Evolutionary conservation across 306 rosid genomes (phyloP).

Genomic region (Biancaea sappan): DNA sequence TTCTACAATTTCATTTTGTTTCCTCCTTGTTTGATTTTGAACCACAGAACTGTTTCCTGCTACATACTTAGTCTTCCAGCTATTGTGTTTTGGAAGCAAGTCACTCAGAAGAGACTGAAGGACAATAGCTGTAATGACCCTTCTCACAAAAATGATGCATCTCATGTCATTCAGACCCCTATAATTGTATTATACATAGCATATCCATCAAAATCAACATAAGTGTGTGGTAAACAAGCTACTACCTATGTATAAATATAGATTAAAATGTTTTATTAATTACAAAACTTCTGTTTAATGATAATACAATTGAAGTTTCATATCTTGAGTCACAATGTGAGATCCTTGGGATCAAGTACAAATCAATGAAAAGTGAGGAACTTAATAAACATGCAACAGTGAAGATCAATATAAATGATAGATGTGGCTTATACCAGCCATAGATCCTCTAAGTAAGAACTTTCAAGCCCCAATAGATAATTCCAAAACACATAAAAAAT

Average conservation of each 20-base stretch:
- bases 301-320: background rate
- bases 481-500: slow-evolving; percentile 15
- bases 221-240: background rate
- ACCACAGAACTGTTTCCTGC: slow-evolving; percentile 59
- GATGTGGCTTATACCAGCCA: background rate
- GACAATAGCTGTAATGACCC: slow-evolving; percentile 75
- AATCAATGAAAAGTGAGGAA: background rate
- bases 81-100: slow-evolving; percentile 61
- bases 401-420: background rate
- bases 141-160: slow-evolving; percentile 83
- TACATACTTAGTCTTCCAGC: slow-evolving; percentile 75
- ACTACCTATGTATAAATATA: background rate
- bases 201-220: slow-evolving; percentile 20
- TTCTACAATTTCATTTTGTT: slow-evolving; percentile 75
- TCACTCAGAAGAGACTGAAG: slow-evolving; percentile 54
- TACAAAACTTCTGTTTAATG: background rate
- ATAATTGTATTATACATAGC: slow-evolving; percentile 11
- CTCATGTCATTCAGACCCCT: slow-evolving; percentile 67
- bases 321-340: background rate
- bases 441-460: background rate
- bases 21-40: slow-evolving; percentile 61
- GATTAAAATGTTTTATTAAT: background rate
- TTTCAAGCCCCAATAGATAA: background rate
- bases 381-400: background rate
- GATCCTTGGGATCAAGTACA: slow-evolving; percentile 3